These are phyloP conservation scores for Suillus plorans DNA, from an alignment of 768 basidiomycete species.

Conservation along the genomic window DNA sequence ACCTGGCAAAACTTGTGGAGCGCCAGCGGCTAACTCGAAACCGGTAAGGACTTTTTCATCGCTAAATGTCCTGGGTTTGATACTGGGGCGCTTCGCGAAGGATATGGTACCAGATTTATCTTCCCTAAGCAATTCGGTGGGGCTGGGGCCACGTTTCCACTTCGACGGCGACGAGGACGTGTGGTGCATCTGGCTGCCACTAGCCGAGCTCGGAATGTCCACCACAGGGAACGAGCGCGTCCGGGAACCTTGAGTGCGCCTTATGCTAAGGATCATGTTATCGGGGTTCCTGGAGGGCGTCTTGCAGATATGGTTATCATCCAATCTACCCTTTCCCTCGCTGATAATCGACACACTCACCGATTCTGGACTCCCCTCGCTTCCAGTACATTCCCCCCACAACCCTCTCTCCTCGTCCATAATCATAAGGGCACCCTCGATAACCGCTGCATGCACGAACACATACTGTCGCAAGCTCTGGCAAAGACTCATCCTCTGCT, in stretches of 20 bases:
- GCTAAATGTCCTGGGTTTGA: constrained; percentile 44
- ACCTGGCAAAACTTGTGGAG: constrained; percentile 8
- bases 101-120: constrained; percentile 54
- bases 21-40: constrained; percentile 12
- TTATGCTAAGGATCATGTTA: constrained; percentile 3
- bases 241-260: constrained; percentile 2
- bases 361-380: constrained; percentile 19
- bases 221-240: constrained; percentile 10
- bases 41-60: constrained; percentile 12
- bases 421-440: constrained; percentile 77
- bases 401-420: constrained; percentile 66
- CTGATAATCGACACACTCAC: constrained; percentile 8
- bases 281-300: constrained; percentile 6
- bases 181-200: constrained; percentile 7
- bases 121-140: constrained; percentile 66
- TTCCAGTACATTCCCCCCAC: constrained; percentile 25
- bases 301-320: constrained; percentile 14
- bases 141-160: constrained; percentile 69
- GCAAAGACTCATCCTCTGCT: constrained; percentile 95
- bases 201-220: constrained; percentile 10
- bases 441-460: constrained; percentile 84
- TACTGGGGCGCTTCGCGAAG: constrained; percentile 65
- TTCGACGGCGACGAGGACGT: constrained; percentile 34
- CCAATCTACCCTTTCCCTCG: constrained; percentile 19
- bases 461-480: constrained; percentile 94